Conservation (phyloP, 768 basidiomycete species). For the Fomitopsis serialis region DNA sequence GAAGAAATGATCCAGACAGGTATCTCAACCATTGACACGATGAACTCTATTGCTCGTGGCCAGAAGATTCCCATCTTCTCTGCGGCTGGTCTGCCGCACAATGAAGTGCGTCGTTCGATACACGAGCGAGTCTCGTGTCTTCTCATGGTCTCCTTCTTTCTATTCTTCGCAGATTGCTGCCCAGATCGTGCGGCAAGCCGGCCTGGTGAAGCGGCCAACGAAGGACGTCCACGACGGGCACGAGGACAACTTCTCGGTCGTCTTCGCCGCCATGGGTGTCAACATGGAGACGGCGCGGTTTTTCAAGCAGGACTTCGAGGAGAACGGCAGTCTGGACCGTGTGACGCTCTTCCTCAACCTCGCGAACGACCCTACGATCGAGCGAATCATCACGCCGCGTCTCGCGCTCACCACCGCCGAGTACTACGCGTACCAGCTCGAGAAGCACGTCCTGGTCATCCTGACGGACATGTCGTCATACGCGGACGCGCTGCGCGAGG, state of each 20-base stretch:
- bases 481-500: conserved; percentile 93
- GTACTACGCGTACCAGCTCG: conserved; percentile 98
- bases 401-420: conserved; percentile 97
- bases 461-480: conserved; percentile 99
- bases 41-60: conserved; percentile 99
- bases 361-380: conserved; percentile 98
- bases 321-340: conserved; percentile 95
- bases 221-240: conserved; percentile 98
- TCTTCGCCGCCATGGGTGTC: conserved; percentile 99
- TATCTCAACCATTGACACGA: conserved; percentile 95
- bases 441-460: conserved; percentile 99
- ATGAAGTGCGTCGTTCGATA: conserved; percentile 58
- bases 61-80: conserved; percentile 99
- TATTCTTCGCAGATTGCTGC: conserved; percentile 76
- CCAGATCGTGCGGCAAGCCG: conserved; percentile 99
- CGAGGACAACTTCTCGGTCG: conserved; percentile 99
- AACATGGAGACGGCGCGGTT: conserved; percentile 99
- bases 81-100: conserved; percentile 97
- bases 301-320: conserved; percentile 99
- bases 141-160: conserved; percentile 3
- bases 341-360: conserved; percentile 98
- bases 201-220: conserved; percentile 91
- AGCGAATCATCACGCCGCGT: conserved; percentile 98
- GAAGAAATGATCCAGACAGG: conserved; percentile 99
- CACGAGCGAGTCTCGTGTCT: conserved; percentile 3